Percentiles rank a stretch among this genome's conserved stretches.
phyloP scores from a whole-genome alignment of 768 basidiomycete genomes.

The Leccinellum luteum region DNA sequence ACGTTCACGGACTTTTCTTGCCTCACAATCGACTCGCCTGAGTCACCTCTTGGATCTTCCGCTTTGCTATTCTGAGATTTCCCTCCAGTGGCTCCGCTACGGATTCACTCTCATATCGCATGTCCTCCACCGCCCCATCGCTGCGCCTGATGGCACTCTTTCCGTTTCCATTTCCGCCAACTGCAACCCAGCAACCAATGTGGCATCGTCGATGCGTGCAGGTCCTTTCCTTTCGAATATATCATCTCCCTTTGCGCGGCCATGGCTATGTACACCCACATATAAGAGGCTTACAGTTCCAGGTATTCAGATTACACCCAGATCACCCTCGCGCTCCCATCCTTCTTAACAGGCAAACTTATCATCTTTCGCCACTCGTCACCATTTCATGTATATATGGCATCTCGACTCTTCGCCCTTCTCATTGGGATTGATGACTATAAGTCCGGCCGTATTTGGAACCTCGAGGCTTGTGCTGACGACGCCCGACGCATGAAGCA shows the following conservation, averaged over 20 bases:
- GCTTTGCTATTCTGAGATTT: background rate
- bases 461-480: constrained; percentile 61
- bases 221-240: background rate
- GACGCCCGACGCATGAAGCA: constrained; percentile 58
- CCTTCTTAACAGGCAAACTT: constrained; percentile 10
- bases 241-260: background rate
- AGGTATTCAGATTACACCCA: background rate
- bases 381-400: constrained; percentile 32
- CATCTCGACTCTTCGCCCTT: constrained; percentile 56
- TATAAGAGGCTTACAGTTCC: constrained; percentile 16
- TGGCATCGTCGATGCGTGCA: constrained; percentile 2
- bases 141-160: background rate
- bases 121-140: background rate
- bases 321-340: constrained; percentile 8
- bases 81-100: background rate
- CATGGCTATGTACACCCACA: constrained; percentile 11
- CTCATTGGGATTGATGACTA: constrained; percentile 70
- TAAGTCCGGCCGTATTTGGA: constrained; percentile 62
- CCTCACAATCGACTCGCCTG: background rate
- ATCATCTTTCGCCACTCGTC: constrained; percentile 1
- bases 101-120: background rate
- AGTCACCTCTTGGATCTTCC: constrained; percentile 1
- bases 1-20: too few relatives aligned
- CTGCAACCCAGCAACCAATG: constrained; percentile 6
- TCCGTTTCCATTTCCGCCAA: constrained; percentile 18